Conservation (phyloP, 1,284 basidiomycete genomes). For the Takashimella koratensis region DNA sequence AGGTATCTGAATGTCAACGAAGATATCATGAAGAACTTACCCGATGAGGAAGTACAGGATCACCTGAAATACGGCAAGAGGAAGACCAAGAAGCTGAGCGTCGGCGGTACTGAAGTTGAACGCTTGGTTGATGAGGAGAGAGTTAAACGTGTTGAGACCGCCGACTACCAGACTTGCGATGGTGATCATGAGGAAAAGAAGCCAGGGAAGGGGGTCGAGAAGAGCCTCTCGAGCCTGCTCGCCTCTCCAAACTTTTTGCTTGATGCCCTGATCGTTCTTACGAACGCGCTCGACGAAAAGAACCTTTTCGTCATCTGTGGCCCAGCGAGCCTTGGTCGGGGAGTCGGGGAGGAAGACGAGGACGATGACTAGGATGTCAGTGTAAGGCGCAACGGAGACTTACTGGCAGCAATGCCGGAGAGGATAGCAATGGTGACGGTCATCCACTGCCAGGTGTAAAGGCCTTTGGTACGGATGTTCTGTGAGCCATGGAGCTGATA, state of each 20-base stretch:
- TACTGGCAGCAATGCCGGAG: conserved; percentile 13
- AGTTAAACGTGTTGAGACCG: conserved; percentile 26
- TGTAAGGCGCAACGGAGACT: conserved; percentile 2
- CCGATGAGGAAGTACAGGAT: conserved; percentile 12
- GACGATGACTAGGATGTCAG: conserved; percentile 10
- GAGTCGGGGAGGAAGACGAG: conserved; percentile 31
- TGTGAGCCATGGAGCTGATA: conserved; percentile 15
- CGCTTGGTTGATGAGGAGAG: conserved; percentile 22
- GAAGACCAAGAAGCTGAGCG: conserved; percentile 23
- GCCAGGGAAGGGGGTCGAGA: conserved; percentile 28
- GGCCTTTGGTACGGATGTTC: background rate
- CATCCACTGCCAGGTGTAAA: conserved; percentile 36
- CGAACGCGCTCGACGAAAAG: conserved; percentile 36
- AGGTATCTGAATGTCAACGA: background rate
- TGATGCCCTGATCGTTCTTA: conserved; percentile 36
- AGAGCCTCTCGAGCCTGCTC: conserved; percentile 28
- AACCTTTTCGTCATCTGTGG: conserved; percentile 24
- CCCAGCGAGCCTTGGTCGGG: conserved; percentile 30
- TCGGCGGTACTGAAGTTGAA: conserved; percentile 19
- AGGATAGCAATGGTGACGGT: conserved; percentile 8
- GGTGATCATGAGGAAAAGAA: conserved; percentile 28
- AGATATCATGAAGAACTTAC: conserved; percentile 5
- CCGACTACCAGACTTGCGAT: conserved; percentile 32
- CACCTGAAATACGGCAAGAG: conserved; percentile 15
- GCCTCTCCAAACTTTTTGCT: conserved; percentile 23